phyloP scores from a whole-genome alignment of 139 green algal genomes.

The Haematococcus lacustris region DNA sequence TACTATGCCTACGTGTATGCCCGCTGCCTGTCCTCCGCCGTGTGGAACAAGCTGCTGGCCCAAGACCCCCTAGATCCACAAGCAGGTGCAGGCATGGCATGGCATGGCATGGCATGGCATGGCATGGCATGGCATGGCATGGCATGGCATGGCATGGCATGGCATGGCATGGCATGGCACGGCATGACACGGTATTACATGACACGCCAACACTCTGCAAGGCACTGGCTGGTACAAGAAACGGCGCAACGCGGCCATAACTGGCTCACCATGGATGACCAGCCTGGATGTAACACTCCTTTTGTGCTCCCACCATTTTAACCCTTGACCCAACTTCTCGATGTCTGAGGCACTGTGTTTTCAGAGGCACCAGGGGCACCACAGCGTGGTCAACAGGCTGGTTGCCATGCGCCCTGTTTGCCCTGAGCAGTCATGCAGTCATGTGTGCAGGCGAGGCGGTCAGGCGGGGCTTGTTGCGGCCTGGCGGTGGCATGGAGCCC shows the following conservation, averaged over 20 bases:
- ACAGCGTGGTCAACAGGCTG: no score
- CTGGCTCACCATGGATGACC: background rate
- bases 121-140: background rate
- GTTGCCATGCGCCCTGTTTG: background rate
- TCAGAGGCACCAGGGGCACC: no score
- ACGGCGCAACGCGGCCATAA: background rate
- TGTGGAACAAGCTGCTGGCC: constrained; percentile 56
- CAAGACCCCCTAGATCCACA: constrained; percentile 31
- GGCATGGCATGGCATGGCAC: background rate
- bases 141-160: background rate
- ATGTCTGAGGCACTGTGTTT: background rate
- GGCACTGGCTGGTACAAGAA: no score
- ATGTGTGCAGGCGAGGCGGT: background rate
- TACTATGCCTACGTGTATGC: constrained; percentile 85
- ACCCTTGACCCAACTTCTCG: no score
- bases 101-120: background rate
- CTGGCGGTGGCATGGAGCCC: background rate
- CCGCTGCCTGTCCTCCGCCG: constrained; percentile 45
- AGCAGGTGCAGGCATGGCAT: constrained; percentile 16
- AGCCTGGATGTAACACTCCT: background rate
- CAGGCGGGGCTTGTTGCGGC: background rate
- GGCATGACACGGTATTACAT: no score
- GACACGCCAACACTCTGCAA: no score
- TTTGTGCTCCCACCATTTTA: no score
- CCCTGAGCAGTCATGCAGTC: background rate